phyloP scores from a whole-genome alignment of 2,329 filamentous ascomycete genomes.

The Calonectria henricotiae region DNA sequence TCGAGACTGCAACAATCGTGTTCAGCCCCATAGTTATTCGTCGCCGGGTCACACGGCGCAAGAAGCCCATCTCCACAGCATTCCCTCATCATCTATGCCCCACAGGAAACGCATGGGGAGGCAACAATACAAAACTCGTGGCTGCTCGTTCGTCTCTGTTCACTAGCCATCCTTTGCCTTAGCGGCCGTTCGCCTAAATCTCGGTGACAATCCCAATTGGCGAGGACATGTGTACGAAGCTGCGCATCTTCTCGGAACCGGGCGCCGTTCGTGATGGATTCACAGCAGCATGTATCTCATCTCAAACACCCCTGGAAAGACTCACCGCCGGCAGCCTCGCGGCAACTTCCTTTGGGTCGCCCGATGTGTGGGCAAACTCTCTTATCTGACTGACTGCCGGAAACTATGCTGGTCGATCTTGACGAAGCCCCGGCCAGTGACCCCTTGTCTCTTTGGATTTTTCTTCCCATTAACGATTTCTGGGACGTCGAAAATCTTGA shows the following conservation, averaged over 20 bases:
- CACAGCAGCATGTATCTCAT: conserved; percentile 14
- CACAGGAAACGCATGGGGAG: conserved; percentile 21
- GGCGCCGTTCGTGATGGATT: conserved; percentile 16
- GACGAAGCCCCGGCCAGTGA: not conserved
- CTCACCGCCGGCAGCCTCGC: conserved; percentile 36
- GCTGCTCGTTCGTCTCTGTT: not conserved
- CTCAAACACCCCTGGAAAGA: conserved; percentile 24
- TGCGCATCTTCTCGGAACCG: conserved; percentile 4
- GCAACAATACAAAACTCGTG: not conserved
- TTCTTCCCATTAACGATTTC: conserved; percentile 2
- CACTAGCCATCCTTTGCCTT: not conserved
- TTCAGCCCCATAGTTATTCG: conserved; percentile 9
- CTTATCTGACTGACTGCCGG: conserved; percentile 26
- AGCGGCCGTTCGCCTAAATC: not conserved
- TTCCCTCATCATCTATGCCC: conserved; percentile 20
- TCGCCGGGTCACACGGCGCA: conserved; percentile 27
- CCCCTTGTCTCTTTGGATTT: conserved; percentile 18
- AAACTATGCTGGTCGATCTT: conserved; percentile 25
- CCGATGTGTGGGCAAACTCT: conserved; percentile 11
- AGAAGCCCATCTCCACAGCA: conserved; percentile 32
- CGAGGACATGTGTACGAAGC: not conserved
- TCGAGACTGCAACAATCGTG: not conserved
- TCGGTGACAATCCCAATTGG: not conserved
- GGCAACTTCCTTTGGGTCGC: conserved; percentile 16
- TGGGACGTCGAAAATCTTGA: not conserved